Base-by-base conservation (phyloP, 805 yeast genomes). In the Yueomyces sp. region DNA sequence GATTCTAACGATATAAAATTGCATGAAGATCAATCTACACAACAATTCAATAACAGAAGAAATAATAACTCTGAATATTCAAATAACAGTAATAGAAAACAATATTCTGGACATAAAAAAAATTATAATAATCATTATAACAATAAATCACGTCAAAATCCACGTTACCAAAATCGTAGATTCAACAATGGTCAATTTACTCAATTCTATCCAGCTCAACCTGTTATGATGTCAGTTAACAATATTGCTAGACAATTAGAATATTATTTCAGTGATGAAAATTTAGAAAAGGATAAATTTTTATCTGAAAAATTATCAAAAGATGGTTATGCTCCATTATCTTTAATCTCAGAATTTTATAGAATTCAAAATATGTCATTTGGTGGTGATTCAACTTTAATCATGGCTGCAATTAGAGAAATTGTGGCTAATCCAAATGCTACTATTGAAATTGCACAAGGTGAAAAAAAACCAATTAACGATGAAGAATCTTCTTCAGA, bases 251-350 rank as follows among this genome's bases (percentile, higher is more conserved):
- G 57, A 47, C 97, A 88, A 69, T 68, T 90, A 42, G 92, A 85
- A 59, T 92, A 92, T 69, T 92, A 92, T 64, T 84, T 92, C 66
- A 81, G 94, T 31, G 70, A 79, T 42, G 95, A 86, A 54, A 92
- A 92, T 64, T 71, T 92, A 64, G 69, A 81, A 53, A 84, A 86
- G 65, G 98, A 92, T 65, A 67, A 80, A 42, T 90, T 66, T 59
- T 70, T 92, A 64, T 77, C 95, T 63, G 74, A 77, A 50, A 84
- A 83, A 55, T 84, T 90, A 37, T 54, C 57, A 8, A 50, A 50
- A 19, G 60, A 60, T 11, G 65, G 65, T 30, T 60, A 49, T 39
- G 62, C 53, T 30, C 57, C 65, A 37, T 47, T 59, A 26, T 41
- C 57, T 11, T 43, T 57, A 32, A 52, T 59, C 32, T 46, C 61